phyloP scores from a whole-genome alignment of 2,329 filamentous ascomycete genomes.

The Fusarium domesticum region DNA sequence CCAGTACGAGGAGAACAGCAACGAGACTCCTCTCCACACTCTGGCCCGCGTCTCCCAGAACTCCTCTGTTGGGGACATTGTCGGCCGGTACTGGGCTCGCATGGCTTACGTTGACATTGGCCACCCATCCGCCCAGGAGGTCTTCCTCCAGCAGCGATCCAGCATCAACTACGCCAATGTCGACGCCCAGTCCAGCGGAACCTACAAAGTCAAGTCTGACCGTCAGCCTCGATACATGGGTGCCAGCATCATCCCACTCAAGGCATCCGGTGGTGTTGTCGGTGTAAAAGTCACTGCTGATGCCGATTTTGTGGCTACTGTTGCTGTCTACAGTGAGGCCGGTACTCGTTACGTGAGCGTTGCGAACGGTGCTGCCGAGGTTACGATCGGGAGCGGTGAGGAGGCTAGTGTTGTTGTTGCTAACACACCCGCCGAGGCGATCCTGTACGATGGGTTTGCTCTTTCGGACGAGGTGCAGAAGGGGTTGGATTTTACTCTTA shows the following conservation, averaged over 20 bases:
- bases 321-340: constrained; percentile 36
- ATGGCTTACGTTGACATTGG: constrained; percentile 53
- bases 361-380: constrained; percentile 35
- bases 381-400: constrained; percentile 37
- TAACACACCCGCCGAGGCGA: constrained; percentile 44
- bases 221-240: constrained; percentile 49
- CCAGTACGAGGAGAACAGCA: constrained; percentile 42
- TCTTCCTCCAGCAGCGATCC: constrained; percentile 36
- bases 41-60: constrained; percentile 39
- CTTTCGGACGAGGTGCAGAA: constrained; percentile 36
- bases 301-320: constrained; percentile 39
- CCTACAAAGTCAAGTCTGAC: constrained; percentile 42
- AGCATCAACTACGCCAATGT: constrained; percentile 43
- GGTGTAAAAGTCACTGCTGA: constrained; percentile 35
- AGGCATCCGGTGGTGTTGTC: constrained; percentile 31
- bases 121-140: constrained; percentile 38
- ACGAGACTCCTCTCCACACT: constrained; percentile 49
- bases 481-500: constrained; percentile 40
- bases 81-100: constrained; percentile 50
- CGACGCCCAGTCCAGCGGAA: constrained; percentile 34
- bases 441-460: constrained; percentile 44
- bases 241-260: constrained; percentile 47
- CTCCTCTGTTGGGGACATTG: constrained; percentile 38
- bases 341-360: constrained; percentile 37
- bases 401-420: constrained; percentile 46